phyloP scores from a whole-genome alignment of 495 filamentous ascomycete genomes.

The Lasiosphaeriaceae sp. region DNA sequence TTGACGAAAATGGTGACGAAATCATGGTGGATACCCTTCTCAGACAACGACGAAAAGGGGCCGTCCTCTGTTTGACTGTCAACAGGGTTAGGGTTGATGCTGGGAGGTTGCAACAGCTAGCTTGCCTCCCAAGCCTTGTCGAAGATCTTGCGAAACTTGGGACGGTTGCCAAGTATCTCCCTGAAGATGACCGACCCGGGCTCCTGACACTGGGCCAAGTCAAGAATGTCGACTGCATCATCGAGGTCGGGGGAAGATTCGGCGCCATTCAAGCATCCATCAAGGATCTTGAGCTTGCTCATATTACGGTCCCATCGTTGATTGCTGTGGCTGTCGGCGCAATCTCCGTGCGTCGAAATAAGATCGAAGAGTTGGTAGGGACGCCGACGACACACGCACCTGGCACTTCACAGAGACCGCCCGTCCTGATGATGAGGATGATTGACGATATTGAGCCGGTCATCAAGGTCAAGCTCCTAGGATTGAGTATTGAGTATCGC shows the following conservation, averaged over 20 bases:
- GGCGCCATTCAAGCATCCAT: constrained; percentile 57
- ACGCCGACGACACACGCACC: constrained; percentile 19
- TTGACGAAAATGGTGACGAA: constrained; percentile 81
- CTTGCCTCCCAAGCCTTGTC: constrained; percentile 61
- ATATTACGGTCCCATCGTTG: constrained; percentile 80
- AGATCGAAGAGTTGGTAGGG: constrained; percentile 61
- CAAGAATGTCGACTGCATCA: constrained; percentile 52
- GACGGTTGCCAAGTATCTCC: constrained; percentile 88
- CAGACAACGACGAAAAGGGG: constrained; percentile 83
- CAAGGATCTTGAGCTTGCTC: constrained; percentile 65
- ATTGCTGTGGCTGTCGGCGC: constrained; percentile 67
- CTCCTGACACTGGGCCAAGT: constrained; percentile 71
- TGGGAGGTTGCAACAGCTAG: constrained; percentile 55
- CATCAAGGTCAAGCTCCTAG: constrained; percentile 79
- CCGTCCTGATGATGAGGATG: constrained; percentile 60
- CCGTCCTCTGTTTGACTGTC: constrained; percentile 70
- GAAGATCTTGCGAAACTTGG: constrained; percentile 77
- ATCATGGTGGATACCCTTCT: constrained; percentile 91
- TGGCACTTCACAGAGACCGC: constrained; percentile 47
- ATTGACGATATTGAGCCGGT: constrained; percentile 94
- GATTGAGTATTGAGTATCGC: constrained; percentile 78
- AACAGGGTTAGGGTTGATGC: constrained; percentile 56
- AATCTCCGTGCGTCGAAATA: constrained; percentile 58
- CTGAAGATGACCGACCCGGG: constrained; percentile 92
- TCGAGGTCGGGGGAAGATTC: constrained; percentile 59